These are phyloP conservation scores for Hansenula sp. DNA, from an alignment of 1,139 yeast species.

Conservation along the genomic window DNA sequence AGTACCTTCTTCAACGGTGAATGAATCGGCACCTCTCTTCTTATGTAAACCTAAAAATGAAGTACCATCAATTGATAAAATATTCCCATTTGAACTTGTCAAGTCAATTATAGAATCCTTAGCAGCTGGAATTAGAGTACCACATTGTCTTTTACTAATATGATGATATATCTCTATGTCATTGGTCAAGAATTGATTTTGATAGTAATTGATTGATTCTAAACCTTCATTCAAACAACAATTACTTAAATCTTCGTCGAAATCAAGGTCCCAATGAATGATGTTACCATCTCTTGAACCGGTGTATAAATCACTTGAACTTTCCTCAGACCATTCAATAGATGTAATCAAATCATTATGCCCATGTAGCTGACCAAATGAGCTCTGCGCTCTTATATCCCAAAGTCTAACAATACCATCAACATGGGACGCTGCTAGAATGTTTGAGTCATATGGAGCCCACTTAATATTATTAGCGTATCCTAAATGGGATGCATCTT, in stretches of 20 bases:
- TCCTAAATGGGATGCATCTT: slow-evolving; percentile 24
- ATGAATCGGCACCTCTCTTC: slow-evolving; percentile 22
- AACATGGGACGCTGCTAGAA: slow-evolving; percentile 63
- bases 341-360: slow-evolving; percentile 53
- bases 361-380: slow-evolving; percentile 51
- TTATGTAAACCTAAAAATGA: slow-evolving; percentile 53
- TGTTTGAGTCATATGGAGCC: slow-evolving; percentile 57
- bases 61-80: slow-evolving; percentile 50
- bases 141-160: slow-evolving; percentile 49
- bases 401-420: slow-evolving; percentile 62
- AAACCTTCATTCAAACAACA: slow-evolving; percentile 49
- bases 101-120: slow-evolving; percentile 44
- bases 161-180: slow-evolving; percentile 28
- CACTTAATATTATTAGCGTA: slow-evolving; percentile 50
- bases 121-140: slow-evolving; percentile 58
- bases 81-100: slow-evolving; percentile 27
- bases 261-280: slow-evolving; percentile 65
- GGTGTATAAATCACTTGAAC: slow-evolving; percentile 52
- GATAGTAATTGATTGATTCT: slow-evolving; percentile 37
- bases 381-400: slow-evolving; percentile 65
- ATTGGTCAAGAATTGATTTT: slow-evolving; percentile 24
- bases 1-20: slow-evolving; percentile 15
- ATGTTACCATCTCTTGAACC: slow-evolving; percentile 73
- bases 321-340: slow-evolving; percentile 53
- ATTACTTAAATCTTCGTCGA: slow-evolving; percentile 26